Percentiles rank a stretch among this genome's conserved stretches.
phyloP scores from a whole-genome alignment of 179 eudicot genomes.

The Monotropa hypopitys region DNA sequence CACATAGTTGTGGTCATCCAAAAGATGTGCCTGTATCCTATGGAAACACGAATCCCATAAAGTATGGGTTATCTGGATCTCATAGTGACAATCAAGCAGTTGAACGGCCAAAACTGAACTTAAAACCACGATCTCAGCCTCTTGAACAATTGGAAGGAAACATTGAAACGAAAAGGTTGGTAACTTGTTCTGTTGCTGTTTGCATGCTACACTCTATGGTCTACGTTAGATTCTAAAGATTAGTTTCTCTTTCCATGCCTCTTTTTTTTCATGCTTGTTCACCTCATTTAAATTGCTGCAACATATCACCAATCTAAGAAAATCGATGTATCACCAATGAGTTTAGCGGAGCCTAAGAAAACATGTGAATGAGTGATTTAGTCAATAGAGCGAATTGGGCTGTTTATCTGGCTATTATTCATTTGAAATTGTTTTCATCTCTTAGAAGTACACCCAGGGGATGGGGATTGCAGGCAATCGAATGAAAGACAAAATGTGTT shows the following conservation, averaged over 20 bases:
- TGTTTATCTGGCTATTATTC: background rate
- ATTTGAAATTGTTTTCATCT: background rate
- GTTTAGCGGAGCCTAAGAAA: background rate
- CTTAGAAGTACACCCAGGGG: background rate
- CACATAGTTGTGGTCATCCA: conserved; percentile 19
- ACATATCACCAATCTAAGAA: too few relatives aligned
- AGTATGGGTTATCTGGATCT: conserved; percentile 23
- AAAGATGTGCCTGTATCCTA: conserved; percentile 18
- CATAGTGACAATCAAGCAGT: conserved; percentile 27
- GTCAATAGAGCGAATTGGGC: background rate
- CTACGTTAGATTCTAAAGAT: background rate
- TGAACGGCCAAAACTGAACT: conserved; percentile 70
- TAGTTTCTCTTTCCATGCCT: background rate
- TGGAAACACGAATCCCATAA: conserved; percentile 24
- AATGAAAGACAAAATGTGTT: background rate
- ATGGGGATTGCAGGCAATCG: background rate
- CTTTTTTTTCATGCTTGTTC: background rate
- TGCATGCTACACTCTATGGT: background rate
- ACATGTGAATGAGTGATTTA: background rate
- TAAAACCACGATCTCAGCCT: conserved; percentile 75
- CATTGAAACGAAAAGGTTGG: conserved; percentile 47
- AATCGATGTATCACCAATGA: too few relatives aligned
- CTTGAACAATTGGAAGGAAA: conserved; percentile 36
- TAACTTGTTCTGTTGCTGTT: conserved; percentile 4
- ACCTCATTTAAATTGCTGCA: background rate